phyloP scores from a whole-genome alignment of 1,284 basidiomycete species.

The Kwoniella shivajii region DNA sequence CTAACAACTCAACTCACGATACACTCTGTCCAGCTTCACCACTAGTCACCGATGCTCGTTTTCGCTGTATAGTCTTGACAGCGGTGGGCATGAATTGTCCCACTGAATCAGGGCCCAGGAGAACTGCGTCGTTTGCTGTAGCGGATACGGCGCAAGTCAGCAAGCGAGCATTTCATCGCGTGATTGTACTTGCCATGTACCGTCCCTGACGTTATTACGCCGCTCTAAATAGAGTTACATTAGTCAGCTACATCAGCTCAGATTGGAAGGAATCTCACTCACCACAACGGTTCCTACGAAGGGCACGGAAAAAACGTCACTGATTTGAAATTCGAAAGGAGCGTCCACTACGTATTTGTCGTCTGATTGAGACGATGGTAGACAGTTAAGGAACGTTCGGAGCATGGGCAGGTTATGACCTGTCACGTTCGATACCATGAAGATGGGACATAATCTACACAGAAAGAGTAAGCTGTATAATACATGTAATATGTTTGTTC shows the following conservation, averaged over 20 bases:
- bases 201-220: slow-evolving; percentile 77
- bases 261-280: slow-evolving; percentile 13
- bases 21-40: slow-evolving; percentile 96
- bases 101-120: slow-evolving; percentile 90
- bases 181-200: slow-evolving; percentile 60
- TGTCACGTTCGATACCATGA: slow-evolving; percentile 92
- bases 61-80: slow-evolving; percentile 92
- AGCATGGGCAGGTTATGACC: slow-evolving; percentile 78
- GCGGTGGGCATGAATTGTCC: slow-evolving; percentile 82
- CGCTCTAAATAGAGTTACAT: slow-evolving; percentile 59
- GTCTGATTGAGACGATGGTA: slow-evolving; percentile 76
- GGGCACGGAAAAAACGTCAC: slow-evolving; percentile 71
- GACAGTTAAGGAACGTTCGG: slow-evolving; percentile 79
- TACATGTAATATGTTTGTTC: too few relatives aligned
- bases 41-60: slow-evolving; percentile 76
- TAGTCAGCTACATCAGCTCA: neutral
- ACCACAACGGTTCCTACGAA: slow-evolving; percentile 90
- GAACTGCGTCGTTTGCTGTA: slow-evolving; percentile 71
- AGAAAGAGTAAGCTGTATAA: too few relatives aligned
- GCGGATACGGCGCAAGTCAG: slow-evolving; percentile 41
- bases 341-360: slow-evolving; percentile 81
- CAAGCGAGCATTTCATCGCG: neutral
- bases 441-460: slow-evolving; percentile 82
- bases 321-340: slow-evolving; percentile 73
- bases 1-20: slow-evolving; percentile 54